Evolutionary conservation across 192 early-diverging fungal genomes (phyloP).

Genomic region (Coemansia sp.): DNA sequence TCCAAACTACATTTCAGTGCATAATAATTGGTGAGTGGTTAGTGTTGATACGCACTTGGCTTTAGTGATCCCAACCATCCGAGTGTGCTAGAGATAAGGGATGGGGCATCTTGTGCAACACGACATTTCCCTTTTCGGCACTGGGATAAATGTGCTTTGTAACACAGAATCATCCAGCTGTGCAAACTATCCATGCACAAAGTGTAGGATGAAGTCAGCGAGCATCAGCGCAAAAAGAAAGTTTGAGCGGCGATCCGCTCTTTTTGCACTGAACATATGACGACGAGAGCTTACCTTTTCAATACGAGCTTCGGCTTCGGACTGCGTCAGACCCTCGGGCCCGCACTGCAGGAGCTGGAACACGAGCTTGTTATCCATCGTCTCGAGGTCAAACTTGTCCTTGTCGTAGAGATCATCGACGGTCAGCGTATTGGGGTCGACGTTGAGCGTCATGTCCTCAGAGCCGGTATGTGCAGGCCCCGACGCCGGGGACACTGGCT

Average conservation of each 20-base stretch:
- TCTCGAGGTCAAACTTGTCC: constrained; percentile 77
- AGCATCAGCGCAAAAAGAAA: background rate
- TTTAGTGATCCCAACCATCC: background rate
- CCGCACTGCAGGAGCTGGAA: constrained; percentile 68
- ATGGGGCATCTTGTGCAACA: background rate
- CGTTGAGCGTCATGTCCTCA: constrained; percentile 55
- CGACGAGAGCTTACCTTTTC: constrained; percentile 50
- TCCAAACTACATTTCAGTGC: constrained; percentile 58
- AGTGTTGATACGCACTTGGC: background rate
- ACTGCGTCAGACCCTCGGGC: constrained; percentile 62
- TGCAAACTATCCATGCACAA: no score
- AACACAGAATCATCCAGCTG: background rate
- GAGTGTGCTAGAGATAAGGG: background rate
- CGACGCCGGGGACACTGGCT: constrained; percentile 23
- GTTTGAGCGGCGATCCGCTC: no score
- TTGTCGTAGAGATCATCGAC: constrained; percentile 78
- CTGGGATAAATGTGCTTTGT: constrained; percentile 5
- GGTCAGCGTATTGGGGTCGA: constrained; percentile 62
- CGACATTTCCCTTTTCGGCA: background rate
- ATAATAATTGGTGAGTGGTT: background rate
- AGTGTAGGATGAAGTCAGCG: background rate
- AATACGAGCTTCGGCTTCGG: constrained; percentile 64
- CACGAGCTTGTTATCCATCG: constrained; percentile 72
- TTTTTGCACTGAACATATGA: background rate
- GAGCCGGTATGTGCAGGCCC: constrained; percentile 2